Conservation (phyloP, 192 early-diverging fungal genomes). For the Mortierella alpina region DNA sequence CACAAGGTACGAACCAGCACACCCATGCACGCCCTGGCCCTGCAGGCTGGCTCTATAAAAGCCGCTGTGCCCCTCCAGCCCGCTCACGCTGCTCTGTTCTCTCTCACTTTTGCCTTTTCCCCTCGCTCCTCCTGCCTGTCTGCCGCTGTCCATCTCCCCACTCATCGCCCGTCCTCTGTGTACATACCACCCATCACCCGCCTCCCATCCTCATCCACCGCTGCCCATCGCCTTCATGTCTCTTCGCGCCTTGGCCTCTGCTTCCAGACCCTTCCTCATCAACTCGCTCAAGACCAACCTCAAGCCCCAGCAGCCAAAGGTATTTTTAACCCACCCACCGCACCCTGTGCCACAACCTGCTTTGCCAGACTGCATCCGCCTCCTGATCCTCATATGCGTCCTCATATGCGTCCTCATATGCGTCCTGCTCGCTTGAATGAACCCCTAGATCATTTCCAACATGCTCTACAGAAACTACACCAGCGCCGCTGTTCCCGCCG, state of each 20-base stretch:
- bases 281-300: conserved; percentile 47
- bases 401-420: neutral
- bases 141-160: conserved; percentile 2
- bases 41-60: neutral
- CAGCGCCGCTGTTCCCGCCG: conserved; percentile 19
- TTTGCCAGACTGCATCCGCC: neutral
- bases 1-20: too few relatives aligned
- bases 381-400: neutral
- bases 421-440: neutral
- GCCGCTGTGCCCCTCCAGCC: neutral
- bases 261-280: conserved; percentile 49
- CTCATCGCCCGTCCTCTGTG: neutral
- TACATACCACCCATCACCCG: neutral
- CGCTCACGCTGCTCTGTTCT: neutral
- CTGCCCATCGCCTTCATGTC: conserved; percentile 41
- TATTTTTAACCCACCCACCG: conserved; percentile 1
- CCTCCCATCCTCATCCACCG: neutral
- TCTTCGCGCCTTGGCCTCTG: conserved; percentile 52
- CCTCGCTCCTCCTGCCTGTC: neutral
- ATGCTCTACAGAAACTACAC: conserved; percentile 61
- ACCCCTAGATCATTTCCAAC: conserved; percentile 32
- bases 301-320: conserved; percentile 56
- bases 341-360: neutral
- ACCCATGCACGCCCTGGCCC: too few relatives aligned
- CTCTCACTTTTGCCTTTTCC: conserved; percentile 4